Evolutionary conservation across 768 basidiomycete species (phyloP), one percentile per base, ranked within the genome.

Genomic region (Boletus eberwhitei): DNA sequence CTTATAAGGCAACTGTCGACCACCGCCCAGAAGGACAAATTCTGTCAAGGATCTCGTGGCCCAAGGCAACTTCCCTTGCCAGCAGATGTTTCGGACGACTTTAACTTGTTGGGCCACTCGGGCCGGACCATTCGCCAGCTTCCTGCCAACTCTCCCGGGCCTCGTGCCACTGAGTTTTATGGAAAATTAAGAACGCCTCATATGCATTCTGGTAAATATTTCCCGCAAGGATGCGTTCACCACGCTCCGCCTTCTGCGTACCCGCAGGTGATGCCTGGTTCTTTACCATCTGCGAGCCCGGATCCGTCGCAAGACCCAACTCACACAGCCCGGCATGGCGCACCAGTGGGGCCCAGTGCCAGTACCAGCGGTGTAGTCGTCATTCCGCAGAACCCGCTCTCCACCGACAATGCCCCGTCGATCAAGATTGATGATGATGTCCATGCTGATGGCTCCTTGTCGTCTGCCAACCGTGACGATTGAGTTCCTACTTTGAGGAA

Each of bases 251-350:
- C 47, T 31, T 64, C 59, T 35, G 63, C 61, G 16, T 69, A 68
- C 52, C 67, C 67, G 2, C 63, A 67, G 37, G 46, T 58, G 17
- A 68, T 68, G 67, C 67, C 67, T 17, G 67, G 67, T 26, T 58
- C 65, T 21, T 50, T 68, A 22, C 54, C 60, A 19, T 34, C 57
- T 38, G 13, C 16, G 13, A 42, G 19, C n/a, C 5, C 22, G 24
- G 52, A 46, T 32, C 34, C 36, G 8, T 31, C 19, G 37, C 52
- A 41, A 50, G 37, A 26, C 21, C 22, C 48, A 12, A 34, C 6
- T 37, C 7, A 19, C 35, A 12, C 48, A 13, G 12, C 17, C 21
- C 46, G 41, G 47, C 47, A 5, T 36, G 29, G 37, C 29, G 9
- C 32, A 38, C 21, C 26, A 11, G 31, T 16, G 9, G 16, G 45